Base-by-base conservation (phyloP, 768 basidiomycete genomes). In the Cubamyces lactineus region DNA sequence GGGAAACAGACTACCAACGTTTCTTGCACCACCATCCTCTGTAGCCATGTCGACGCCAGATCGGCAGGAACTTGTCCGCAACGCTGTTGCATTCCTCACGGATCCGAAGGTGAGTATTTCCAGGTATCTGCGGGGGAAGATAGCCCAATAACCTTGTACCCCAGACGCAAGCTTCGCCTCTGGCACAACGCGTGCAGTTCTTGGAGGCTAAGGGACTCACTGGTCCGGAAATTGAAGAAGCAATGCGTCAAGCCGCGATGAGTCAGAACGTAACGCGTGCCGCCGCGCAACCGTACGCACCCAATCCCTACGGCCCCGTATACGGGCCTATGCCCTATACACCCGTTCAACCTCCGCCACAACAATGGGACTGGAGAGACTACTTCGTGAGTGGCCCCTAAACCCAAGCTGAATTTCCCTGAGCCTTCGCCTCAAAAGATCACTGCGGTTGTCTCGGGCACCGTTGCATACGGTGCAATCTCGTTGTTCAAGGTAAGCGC, bases 131-230 rank as follows among this genome's bases (percentile, higher is more conserved):
- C 5, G 55, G 7, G 2, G 39, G 23, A 3, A 11, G 8, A 2
- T 11, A 1, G 5, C 9, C 2, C 59, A 17, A 19, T 54, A 64
- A 53, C 26, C 24, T 53, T 16, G 45, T 42, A 48, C 16, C n/a
- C 2, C 51, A 96, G 94, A 82, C 89, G 0, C 87, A 89, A 70
- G 78, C 86, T 39, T 91, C 94, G 2, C 81, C 94, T 1, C 76
- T 96, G 28, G 81, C 90, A 0, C 92, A 96, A 72, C 86, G 92
- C 53, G 83, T 98, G 48, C 89, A 92, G 65, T 99, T 98, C 78
- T 84, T 99, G n/a, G 90, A 97, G 69, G 89, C 93, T 6, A 98
- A 98, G 74, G 97, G 97, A 2, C 79, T 99, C 38, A 88, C 87
- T 0, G 80, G 82, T 6, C 74, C 79, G 16, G 96, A 99, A 76